phyloP scores from a whole-genome alignment of 2,329 filamentous ascomycete genomes.

The Teratosphaeria gauchensis region DNA sequence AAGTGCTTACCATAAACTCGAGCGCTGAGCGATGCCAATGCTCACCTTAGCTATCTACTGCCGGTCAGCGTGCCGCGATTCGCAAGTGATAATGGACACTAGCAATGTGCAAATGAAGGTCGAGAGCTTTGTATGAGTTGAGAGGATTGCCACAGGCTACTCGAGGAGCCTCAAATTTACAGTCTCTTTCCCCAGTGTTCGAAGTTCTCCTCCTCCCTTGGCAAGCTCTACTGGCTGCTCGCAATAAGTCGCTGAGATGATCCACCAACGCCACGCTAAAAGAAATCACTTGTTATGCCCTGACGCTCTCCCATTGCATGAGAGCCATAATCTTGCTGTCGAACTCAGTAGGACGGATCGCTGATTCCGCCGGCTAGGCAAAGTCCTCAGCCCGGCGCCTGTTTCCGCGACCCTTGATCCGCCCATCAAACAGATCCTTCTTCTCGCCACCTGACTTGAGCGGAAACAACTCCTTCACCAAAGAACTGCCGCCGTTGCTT shows the following conservation, averaged over 20 bases:
- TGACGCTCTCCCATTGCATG: background rate
- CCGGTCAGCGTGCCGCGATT: background rate
- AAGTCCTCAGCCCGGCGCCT: slow-evolving; percentile 6
- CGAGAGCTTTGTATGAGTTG: background rate
- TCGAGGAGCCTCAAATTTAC: background rate
- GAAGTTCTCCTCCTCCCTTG: background rate
- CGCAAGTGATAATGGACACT: too few species aligned
- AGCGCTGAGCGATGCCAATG: too few species aligned
- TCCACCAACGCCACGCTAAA: slow-evolving; percentile 4
- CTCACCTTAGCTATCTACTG: too few species aligned
- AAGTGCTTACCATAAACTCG: too few species aligned
- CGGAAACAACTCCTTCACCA: slow-evolving; percentile 26
- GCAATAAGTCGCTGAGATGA: background rate
- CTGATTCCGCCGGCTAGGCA: background rate
- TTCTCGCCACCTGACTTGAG: slow-evolving; percentile 14
- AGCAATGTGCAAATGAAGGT: too few species aligned
- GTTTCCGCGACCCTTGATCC: slow-evolving; percentile 23
- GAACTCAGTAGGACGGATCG: background rate
- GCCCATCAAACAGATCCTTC: slow-evolving; percentile 25
- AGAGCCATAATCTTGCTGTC: background rate
- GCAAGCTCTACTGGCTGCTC: background rate
- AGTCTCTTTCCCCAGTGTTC: background rate
- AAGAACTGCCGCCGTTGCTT: slow-evolving; percentile 7
- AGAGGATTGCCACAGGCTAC: background rate
- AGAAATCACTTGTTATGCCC: background rate